Evolutionary conservation across 495 filamentous ascomycete genomes (phyloP).

Genomic region (Achaetomiella virescens): DNA sequence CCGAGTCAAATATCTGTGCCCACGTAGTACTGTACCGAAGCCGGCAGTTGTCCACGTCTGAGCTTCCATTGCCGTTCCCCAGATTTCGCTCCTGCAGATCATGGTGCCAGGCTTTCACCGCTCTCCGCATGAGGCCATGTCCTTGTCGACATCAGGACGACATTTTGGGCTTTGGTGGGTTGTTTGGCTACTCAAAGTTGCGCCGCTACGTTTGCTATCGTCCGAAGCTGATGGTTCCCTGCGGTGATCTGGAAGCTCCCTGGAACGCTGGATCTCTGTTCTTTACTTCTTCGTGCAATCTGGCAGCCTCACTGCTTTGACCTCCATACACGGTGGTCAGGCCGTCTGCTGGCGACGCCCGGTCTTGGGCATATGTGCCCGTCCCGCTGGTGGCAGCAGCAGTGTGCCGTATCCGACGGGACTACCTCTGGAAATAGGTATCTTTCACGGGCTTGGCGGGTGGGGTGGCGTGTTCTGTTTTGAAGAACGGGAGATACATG

Average conservation of each 20-base stretch:
- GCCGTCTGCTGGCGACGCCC: neutral
- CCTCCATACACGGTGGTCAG: neutral
- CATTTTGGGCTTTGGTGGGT: slow-evolving; percentile 2
- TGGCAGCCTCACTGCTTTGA: neutral
- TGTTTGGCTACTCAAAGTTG: slow-evolving; percentile 25
- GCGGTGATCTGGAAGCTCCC: slow-evolving; percentile 17
- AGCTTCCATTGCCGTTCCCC: neutral
- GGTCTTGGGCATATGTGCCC: slow-evolving; percentile 13
- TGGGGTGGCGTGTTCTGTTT: no score
- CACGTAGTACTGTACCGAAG: neutral
- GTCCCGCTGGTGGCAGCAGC: slow-evolving; percentile 10
- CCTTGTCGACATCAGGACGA: slow-evolving; percentile 13
- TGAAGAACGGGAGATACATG: no score
- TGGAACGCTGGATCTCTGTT: slow-evolving; percentile 7
- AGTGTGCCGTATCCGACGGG: neutral
- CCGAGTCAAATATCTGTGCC: neutral
- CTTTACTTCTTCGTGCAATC: neutral
- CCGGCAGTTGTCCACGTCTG: neutral
- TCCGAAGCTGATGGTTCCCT: slow-evolving; percentile 1
- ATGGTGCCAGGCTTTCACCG: neutral
- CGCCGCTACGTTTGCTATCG: slow-evolving; percentile 3
- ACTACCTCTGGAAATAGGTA: neutral
- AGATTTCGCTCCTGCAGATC: slow-evolving; percentile 10
- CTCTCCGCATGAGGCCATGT: slow-evolving; percentile 15
- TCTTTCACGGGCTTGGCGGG: no score